phyloP scores from a whole-genome alignment of 352 stramenopile genomes.

The Globisporangium viniferum region DNA sequence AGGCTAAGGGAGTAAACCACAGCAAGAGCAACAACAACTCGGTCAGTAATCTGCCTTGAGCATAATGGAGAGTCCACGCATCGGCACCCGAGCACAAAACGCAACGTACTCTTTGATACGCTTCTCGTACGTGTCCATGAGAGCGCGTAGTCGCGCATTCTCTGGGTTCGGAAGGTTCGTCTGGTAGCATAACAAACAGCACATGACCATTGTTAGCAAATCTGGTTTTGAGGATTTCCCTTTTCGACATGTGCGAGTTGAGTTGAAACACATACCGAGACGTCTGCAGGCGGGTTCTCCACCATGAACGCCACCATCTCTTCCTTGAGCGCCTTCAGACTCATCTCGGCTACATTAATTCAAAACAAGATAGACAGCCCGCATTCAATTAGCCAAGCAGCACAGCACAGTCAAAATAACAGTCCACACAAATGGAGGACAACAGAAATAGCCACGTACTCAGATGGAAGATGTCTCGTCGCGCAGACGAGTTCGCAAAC shows the following conservation, averaged over 20 bases:
- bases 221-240: neutral
- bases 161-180: slow-evolving; percentile 55
- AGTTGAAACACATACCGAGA: slow-evolving; percentile 26
- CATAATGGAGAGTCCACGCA: neutral
- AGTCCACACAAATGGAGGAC: neutral
- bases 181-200: slow-evolving; percentile 10
- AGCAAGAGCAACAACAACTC: neutral
- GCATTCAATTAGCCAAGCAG: neutral
- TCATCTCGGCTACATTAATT: slow-evolving; percentile 40
- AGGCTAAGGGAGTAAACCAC: slow-evolving; percentile 21
- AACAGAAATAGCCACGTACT: slow-evolving; percentile 28
- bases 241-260: neutral
- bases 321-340: slow-evolving; percentile 58
- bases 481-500: slow-evolving; percentile 53
- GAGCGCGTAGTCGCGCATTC: slow-evolving; percentile 51
- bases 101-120: slow-evolving; percentile 34
- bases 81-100: neutral
- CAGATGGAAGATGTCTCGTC: slow-evolving; percentile 60
- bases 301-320: slow-evolving; percentile 62
- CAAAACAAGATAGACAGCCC: neutral
- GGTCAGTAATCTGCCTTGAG: neutral
- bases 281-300: slow-evolving; percentile 40
- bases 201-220: neutral
- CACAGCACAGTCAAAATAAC: neutral
- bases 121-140: slow-evolving; percentile 48